These are phyloP conservation scores for Arabidopsis suecica DNA, from an alignment of 345 rosid species.

Conservation along the genomic window DNA sequence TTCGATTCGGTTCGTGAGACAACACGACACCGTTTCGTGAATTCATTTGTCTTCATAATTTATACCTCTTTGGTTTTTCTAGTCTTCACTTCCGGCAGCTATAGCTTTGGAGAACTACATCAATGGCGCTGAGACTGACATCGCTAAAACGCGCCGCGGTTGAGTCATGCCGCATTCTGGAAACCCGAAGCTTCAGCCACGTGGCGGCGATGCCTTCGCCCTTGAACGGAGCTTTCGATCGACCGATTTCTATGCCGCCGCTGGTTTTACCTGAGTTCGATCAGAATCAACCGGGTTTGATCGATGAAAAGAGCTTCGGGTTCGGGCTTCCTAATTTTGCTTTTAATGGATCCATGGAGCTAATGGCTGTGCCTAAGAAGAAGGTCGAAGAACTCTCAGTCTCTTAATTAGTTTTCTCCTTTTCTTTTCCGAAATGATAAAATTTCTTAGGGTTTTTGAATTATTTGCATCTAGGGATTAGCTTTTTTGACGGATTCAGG, in stretches of 20 bases:
- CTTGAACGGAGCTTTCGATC: constrained; percentile 44
- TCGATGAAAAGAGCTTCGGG: constrained; percentile 37
- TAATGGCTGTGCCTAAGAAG: constrained; percentile 94
- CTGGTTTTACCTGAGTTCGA: constrained; percentile 27
- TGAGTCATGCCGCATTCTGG: constrained; percentile 34
- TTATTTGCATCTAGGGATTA: not conserved
- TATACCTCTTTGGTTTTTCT: not conserved
- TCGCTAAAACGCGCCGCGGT: constrained; percentile 49
- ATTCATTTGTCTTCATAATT: not conserved
- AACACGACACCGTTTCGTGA: not conserved
- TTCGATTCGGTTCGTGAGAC: not conserved
- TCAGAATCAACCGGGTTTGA: constrained; percentile 42
- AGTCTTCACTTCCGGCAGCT: constrained; percentile 13
- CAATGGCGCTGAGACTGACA: constrained; percentile 67
- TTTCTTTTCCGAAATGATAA: not conserved
- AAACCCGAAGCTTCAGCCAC: constrained; percentile 50
- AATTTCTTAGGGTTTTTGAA: not conserved
- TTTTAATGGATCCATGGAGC: constrained; percentile 72
- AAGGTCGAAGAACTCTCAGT: constrained; percentile 49
- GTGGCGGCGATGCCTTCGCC: constrained; percentile 56
- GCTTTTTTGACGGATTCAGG: not conserved
- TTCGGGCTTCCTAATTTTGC: constrained; percentile 55
- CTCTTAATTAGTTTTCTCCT: constrained; percentile 8
- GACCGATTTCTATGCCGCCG: constrained; percentile 40
- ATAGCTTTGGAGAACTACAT: constrained; percentile 13